Evolutionary conservation across 2,329 filamentous ascomycete species (phyloP).

Genomic region (Ophiostoma ips): DNA sequence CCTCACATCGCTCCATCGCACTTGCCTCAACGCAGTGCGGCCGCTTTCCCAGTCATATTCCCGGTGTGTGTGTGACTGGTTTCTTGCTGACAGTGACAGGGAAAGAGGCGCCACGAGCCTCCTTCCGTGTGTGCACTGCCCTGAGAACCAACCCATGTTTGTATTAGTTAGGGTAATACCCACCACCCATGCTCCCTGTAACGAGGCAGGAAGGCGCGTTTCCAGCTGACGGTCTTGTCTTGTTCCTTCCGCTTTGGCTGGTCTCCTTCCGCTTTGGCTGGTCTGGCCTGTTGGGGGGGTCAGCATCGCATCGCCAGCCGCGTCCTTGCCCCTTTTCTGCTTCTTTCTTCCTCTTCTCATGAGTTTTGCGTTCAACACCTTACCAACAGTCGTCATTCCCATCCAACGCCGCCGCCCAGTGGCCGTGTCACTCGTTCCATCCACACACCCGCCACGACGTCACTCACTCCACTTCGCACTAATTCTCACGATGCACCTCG

Average conservation of each 20-base stretch:
- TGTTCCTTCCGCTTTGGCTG: neutral
- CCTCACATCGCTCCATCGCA: neutral
- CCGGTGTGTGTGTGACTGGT: too few relatives aligned
- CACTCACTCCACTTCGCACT: too few relatives aligned
- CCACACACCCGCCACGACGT: neutral
- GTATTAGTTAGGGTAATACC: neutral
- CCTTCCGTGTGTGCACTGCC: neutral
- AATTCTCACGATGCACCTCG: too few relatives aligned
- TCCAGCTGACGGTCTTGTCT: conserved; percentile 1
- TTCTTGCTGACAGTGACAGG: too few relatives aligned
- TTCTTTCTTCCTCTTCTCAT: neutral
- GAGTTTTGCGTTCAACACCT: neutral
- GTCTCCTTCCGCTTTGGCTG: neutral
- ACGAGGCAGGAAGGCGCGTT: conserved; percentile 3
- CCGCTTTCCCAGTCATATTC: neutral
- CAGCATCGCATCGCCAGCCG: neutral
- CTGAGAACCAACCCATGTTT: conserved; percentile 4
- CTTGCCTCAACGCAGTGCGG: neutral
- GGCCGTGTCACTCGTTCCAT: too few relatives aligned
- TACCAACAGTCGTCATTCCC: too few relatives aligned
- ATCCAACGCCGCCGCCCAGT: too few relatives aligned
- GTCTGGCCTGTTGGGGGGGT: neutral
- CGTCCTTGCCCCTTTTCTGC: neutral
- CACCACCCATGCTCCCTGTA: neutral
- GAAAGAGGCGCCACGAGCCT: neutral